Conservation (phyloP, 805 yeast species). For the Starmera pachycereana region DNA sequence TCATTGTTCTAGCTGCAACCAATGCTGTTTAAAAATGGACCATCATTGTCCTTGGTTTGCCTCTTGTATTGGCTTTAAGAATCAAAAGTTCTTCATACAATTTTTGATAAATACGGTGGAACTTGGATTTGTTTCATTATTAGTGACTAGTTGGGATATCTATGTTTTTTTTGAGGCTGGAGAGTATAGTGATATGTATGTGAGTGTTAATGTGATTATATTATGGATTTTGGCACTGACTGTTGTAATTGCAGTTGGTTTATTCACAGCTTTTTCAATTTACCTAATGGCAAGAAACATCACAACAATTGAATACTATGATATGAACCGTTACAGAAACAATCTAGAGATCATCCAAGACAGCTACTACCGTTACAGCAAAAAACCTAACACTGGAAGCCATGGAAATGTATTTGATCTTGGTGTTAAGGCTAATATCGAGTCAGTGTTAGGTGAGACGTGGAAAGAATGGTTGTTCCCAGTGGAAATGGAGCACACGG, state of each 20-base stretch:
- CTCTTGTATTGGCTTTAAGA: constrained; percentile 71
- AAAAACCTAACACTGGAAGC: constrained; percentile 31
- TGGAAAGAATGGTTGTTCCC: constrained; percentile 72
- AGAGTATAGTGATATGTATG: constrained; percentile 28
- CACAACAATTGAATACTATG: constrained; percentile 78
- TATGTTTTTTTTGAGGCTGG: constrained; percentile 36
- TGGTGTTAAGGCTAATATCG: constrained; percentile 57
- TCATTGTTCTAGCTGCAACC: constrained; percentile 68
- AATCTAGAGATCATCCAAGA: constrained; percentile 27
- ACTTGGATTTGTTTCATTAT: constrained; percentile 33
- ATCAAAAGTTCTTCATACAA: constrained; percentile 74
- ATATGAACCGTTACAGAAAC: constrained; percentile 35
- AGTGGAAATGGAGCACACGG: constrained; percentile 18
- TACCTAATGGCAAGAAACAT: constrained; percentile 52
- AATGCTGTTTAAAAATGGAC: constrained; percentile 78
- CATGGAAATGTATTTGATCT: constrained; percentile 69
- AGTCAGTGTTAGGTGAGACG: constrained; percentile 58
- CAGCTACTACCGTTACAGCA: constrained; percentile 26
- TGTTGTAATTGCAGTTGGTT: constrained; percentile 43
- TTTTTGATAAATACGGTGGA: constrained; percentile 46
- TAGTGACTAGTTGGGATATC: constrained; percentile 30
- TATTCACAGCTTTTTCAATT: constrained; percentile 47
- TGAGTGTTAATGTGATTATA: constrained; percentile 52
- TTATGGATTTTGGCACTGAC: constrained; percentile 43
- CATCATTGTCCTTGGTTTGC: constrained; percentile 97